Evolutionary conservation across 495 filamentous ascomycete genomes (phyloP).

Genomic region (Penicillium tannophilum): DNA sequence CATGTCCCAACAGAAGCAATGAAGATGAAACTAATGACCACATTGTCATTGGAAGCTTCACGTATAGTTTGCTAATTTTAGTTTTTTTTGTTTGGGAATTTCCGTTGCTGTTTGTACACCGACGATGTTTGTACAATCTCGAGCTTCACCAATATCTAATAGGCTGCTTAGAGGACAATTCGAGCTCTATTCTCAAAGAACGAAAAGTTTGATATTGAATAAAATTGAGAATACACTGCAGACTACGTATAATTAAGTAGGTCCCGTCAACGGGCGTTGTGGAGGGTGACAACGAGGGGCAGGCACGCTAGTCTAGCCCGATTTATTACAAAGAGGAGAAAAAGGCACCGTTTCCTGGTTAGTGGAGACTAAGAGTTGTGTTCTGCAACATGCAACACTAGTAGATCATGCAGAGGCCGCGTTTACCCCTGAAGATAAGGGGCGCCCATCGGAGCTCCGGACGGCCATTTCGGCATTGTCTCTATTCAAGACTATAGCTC

Average conservation of each 20-base stretch:
- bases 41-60: neutral
- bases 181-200: neutral
- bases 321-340: constrained; percentile 7
- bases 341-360: neutral
- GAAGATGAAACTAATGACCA: constrained; percentile 2
- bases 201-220: neutral
- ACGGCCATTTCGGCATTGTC: neutral
- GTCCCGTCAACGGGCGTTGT: neutral
- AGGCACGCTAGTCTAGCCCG: constrained; percentile 7
- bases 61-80: neutral
- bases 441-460: constrained; percentile 11
- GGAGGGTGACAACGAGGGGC: neutral
- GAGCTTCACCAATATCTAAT: neutral
- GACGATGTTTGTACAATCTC: neutral
- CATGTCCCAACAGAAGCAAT: constrained; percentile 3
- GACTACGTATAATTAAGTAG: neutral
- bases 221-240: neutral
- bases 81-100: no score
- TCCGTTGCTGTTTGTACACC: no score
- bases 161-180: neutral
- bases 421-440: constrained; percentile 26
- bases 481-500: neutral
- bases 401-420: constrained; percentile 13
- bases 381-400: constrained; percentile 12
- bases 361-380: constrained; percentile 11